A percentile compares a stretch with the other conserved stretches of the same genome.
phyloP scores from a whole-genome alignment of 805 yeast species.

The Wickerhamiella brachini region DNA sequence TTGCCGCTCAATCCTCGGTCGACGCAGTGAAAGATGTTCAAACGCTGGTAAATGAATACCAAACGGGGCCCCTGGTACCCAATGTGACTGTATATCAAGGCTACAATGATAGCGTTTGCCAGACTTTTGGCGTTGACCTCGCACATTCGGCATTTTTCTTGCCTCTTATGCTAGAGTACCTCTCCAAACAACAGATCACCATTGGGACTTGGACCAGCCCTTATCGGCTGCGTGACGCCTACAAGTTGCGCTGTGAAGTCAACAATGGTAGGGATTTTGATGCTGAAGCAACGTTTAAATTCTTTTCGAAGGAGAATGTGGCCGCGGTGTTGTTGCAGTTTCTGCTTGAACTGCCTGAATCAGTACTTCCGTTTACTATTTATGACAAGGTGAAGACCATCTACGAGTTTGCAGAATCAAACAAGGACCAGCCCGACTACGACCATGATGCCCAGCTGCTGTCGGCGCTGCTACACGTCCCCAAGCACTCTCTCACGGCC shows the following conservation, averaged over 20 bases:
- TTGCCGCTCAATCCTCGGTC: constrained; percentile 44
- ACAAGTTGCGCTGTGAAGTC: constrained; percentile 37
- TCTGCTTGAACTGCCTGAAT: constrained; percentile 62
- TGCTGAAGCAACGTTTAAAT: constrained; percentile 23
- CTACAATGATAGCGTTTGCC: constrained; percentile 49
- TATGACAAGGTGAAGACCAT: constrained; percentile 47
- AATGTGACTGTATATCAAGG: constrained; percentile 56
- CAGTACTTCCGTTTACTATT: constrained; percentile 47
- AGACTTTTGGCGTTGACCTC: constrained; percentile 70
- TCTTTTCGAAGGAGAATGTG: constrained; percentile 35
- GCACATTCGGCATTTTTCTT: constrained; percentile 50
- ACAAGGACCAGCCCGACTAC: neutral
- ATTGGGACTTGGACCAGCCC: constrained; percentile 38
- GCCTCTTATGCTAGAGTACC: constrained; percentile 43
- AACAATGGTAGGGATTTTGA: constrained; percentile 24
- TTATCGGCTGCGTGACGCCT: constrained; percentile 42
- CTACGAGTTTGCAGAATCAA: constrained; percentile 25
- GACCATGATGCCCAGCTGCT: constrained; percentile 10
- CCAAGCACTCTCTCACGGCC: constrained; percentile 12
- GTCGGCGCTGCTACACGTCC: constrained; percentile 15
- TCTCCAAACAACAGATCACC: constrained; percentile 14
- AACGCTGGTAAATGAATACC: constrained; percentile 43
- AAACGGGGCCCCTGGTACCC: constrained; percentile 64
- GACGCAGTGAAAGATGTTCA: constrained; percentile 51
- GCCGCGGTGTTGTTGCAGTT: constrained; percentile 52